A percentile compares a stretch with the other conserved stretches of the same genome.
phyloP scores from a whole-genome alignment of 163 green algal species.

The Botryococcus braunii region DNA sequence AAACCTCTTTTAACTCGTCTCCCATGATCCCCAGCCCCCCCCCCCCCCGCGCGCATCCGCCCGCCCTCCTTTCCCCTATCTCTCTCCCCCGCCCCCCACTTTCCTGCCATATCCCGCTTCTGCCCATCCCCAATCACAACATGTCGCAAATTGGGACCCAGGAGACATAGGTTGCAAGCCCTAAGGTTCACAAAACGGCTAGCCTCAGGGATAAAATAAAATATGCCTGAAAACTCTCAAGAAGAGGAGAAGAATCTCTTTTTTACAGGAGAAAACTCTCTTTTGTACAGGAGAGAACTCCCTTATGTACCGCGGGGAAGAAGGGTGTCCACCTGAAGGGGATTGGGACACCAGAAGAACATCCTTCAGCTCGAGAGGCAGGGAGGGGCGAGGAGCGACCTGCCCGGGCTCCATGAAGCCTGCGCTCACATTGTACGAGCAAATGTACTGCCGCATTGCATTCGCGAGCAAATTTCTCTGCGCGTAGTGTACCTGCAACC shows the following conservation, averaged over 20 bases:
- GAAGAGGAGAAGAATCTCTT: not conserved
- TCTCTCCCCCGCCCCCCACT: too few relatives aligned
- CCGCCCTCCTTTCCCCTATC: too few relatives aligned
- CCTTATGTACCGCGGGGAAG: not conserved
- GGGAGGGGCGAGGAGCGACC: slow-evolving; percentile 7
- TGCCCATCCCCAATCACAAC: too few relatives aligned
- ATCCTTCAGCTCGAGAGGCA: slow-evolving; percentile 26
- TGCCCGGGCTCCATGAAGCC: slow-evolving; percentile 6
- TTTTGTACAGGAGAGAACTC: not conserved
- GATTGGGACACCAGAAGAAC: slow-evolving; percentile 30
- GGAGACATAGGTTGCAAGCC: not conserved
- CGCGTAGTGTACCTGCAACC: slow-evolving; percentile 20
- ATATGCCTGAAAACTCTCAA: not conserved
- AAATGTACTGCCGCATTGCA: slow-evolving; percentile 21
- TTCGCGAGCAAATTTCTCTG: slow-evolving; percentile 42
- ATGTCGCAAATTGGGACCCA: too few relatives aligned
- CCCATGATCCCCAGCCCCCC: too few relatives aligned
- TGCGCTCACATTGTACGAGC: slow-evolving; percentile 18
- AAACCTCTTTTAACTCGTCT: too few relatives aligned
- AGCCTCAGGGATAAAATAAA: not conserved
- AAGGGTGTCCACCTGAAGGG: slow-evolving; percentile 25
- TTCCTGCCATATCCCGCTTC: too few relatives aligned
- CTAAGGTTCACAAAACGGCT: not conserved
- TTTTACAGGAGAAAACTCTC: not conserved
- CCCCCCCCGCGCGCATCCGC: too few relatives aligned